Conservation (phyloP, 176 grass and related monocot species). For the Aegilops sharonensis region DNA sequence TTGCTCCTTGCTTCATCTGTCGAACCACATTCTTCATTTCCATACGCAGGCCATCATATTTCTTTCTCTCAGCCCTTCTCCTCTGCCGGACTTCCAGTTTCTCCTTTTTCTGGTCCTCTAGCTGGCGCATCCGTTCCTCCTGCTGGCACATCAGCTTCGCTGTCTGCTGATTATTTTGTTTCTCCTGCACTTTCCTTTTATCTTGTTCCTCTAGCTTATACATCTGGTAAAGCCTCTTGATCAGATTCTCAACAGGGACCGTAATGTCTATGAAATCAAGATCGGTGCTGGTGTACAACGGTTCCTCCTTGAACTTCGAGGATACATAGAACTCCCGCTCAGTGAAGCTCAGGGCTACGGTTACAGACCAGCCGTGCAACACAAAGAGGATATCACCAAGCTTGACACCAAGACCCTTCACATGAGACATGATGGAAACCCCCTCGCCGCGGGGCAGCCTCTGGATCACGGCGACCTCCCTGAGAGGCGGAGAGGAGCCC, state of each 20-base stretch:
- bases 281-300: background rate
- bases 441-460: background rate
- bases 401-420: background rate
- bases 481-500: background rate
- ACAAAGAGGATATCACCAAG: background rate
- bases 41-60: background rate
- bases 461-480: background rate
- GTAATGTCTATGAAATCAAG: conserved; percentile 9
- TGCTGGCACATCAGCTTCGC: background rate
- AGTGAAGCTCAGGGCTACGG: background rate
- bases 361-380: background rate
- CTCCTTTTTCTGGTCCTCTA: background rate
- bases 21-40: background rate
- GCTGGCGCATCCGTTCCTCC: background rate
- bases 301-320: background rate
- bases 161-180: background rate
- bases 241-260: background rate
- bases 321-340: background rate
- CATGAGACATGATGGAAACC: background rate
- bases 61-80: background rate
- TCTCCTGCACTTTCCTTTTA: background rate
- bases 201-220: background rate
- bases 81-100: background rate
- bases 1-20: background rate
- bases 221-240: background rate